Evolutionary conservation across 305 asterid species (phyloP).

Genomic region (Plantago lanceolata): DNA sequence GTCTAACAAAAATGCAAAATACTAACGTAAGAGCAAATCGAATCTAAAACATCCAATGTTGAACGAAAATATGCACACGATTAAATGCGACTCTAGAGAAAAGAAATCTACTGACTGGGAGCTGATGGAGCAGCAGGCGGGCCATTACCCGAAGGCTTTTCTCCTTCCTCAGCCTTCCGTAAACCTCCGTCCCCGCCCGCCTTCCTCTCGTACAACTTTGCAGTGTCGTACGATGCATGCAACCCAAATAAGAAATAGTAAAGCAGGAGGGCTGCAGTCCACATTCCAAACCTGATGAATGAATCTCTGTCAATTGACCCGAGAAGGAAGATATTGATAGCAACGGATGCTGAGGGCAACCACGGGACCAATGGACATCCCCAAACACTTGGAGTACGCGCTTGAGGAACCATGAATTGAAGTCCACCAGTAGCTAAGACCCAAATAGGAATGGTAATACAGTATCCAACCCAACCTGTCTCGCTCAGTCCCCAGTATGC

Average conservation of each 20-base stretch:
- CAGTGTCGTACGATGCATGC: slow-evolving; percentile 74
- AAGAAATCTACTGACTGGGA: slow-evolving; percentile 12
- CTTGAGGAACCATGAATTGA: slow-evolving; percentile 44
- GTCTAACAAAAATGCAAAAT: neutral
- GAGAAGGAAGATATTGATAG: slow-evolving; percentile 55
- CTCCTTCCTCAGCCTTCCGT: slow-evolving; percentile 40
- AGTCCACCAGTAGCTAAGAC: slow-evolving; percentile 42
- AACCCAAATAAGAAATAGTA: slow-evolving; percentile 61
- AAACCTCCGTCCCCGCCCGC: slow-evolving; percentile 19
- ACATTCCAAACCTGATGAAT: slow-evolving; percentile 42
- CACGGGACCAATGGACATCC: slow-evolving; percentile 82
- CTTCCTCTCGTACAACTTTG: slow-evolving; percentile 35
- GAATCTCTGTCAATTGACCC: slow-evolving; percentile 55
- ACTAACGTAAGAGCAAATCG: too few species aligned
- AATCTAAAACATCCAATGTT: too few species aligned
- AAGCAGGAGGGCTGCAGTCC: slow-evolving; percentile 42
- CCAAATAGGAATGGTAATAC: slow-evolving; percentile 53
- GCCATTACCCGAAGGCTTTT: slow-evolving; percentile 8
- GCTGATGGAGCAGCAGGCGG: slow-evolving; percentile 13
- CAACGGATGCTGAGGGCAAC: slow-evolving; percentile 67
- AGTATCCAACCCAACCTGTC: slow-evolving; percentile 48
- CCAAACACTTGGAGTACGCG: slow-evolving; percentile 53
- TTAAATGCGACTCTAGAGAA: neutral
- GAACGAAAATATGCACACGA: slow-evolving; percentile 11
- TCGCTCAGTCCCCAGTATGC: slow-evolving; percentile 48